phyloP scores from a whole-genome alignment of 1,284 basidiomycete genomes.

The Fomes fomentarius region DNA sequence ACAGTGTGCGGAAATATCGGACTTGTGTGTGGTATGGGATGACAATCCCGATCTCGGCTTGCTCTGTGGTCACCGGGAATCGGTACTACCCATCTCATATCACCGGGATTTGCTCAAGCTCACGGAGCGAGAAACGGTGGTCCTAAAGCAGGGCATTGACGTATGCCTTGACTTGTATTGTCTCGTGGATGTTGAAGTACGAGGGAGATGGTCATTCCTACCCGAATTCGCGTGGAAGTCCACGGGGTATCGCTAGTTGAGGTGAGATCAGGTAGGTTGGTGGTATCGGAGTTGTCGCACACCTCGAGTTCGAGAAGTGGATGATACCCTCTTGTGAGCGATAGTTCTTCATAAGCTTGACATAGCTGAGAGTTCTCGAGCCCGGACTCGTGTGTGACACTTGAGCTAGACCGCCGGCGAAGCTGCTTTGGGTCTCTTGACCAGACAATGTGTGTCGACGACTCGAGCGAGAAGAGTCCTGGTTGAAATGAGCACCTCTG shows the following conservation, averaged over 20 bases:
- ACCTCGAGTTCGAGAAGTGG: constrained; percentile 58
- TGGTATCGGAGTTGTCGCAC: constrained; percentile 41
- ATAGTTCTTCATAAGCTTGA: constrained; percentile 59
- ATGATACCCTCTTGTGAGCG: constrained; percentile 60
- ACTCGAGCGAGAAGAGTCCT: constrained; percentile 44
- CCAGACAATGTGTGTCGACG: constrained; percentile 49
- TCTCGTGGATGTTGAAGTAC: constrained; percentile 50
- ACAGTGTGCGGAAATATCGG: constrained; percentile 43
- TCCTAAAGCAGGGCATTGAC: constrained; percentile 32
- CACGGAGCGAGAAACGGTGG: constrained; percentile 5
- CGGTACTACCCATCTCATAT: too few relatives aligned
- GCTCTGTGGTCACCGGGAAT: too few relatives aligned
- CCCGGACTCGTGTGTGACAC: constrained; percentile 47
- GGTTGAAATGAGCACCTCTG: constrained; percentile 57
- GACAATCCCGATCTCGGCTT: constrained; percentile 54
- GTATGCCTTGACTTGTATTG: constrained; percentile 43
- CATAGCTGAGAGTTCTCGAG: constrained; percentile 45
- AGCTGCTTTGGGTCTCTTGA: constrained; percentile 64
- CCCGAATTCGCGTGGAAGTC: constrained; percentile 50
- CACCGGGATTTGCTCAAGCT: too few relatives aligned
- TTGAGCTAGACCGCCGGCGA: constrained; percentile 55
- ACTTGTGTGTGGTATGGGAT: constrained; percentile 60
- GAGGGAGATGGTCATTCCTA: constrained; percentile 47
- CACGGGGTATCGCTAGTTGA: constrained; percentile 46
- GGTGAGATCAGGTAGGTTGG: constrained; percentile 40